A percentile compares a stretch with the other conserved stretches of the same genome.
phyloP scores from a whole-genome alignment of 768 basidiomycete species.

The Leccinum subgranulosum region DNA sequence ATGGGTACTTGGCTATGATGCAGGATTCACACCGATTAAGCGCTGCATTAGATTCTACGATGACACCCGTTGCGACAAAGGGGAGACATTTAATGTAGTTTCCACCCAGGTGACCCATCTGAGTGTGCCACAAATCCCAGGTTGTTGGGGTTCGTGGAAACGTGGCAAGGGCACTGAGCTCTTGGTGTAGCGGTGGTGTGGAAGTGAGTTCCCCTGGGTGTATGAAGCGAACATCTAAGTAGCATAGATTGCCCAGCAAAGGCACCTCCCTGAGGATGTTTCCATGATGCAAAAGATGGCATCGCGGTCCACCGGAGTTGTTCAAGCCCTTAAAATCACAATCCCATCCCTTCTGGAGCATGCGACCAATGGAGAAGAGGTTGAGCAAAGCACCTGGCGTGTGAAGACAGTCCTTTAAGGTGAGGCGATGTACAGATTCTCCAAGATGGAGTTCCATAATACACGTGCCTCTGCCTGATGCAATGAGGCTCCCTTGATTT shows the following conservation, averaged over 20 bases:
- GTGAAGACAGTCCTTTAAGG: background rate
- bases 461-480: background rate
- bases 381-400: background rate
- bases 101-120: background rate
- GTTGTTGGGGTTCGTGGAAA: too few species aligned
- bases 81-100: background rate
- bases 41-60: too few species aligned
- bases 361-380: background rate
- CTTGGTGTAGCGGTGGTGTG: too few species aligned
- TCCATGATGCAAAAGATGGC: background rate
- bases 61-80: too few species aligned
- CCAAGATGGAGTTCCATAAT: background rate
- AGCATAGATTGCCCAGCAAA: too few species aligned
- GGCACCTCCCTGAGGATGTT: too few species aligned
- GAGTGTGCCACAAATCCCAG: background rate
- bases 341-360: background rate
- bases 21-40: too few species aligned
- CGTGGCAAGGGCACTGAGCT: too few species aligned
- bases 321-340: background rate
- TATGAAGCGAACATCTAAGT: too few species aligned
- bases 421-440: background rate
- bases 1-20: too few species aligned
- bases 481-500: background rate
- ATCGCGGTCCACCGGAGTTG: rapidly evolving
- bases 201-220: too few species aligned